Evolutionary conservation across 2,329 filamentous ascomycete species (phyloP).

Genomic region (Akanthomyces dipterigenus): DNA sequence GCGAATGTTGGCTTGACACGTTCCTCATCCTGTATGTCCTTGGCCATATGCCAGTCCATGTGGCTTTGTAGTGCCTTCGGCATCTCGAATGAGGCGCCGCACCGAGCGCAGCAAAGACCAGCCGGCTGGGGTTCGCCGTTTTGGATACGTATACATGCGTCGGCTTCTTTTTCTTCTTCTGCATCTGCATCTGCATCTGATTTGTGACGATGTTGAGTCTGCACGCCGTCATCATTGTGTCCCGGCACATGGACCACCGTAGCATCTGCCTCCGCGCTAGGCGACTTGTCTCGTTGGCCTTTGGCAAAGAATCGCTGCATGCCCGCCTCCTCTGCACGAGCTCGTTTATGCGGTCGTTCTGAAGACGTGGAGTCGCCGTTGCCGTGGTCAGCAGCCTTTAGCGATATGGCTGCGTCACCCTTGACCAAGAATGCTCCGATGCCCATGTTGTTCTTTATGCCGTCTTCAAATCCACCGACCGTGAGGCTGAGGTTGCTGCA

Average conservation of each 20-base stretch:
- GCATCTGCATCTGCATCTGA: slow-evolving; percentile 16
- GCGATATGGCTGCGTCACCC: slow-evolving; percentile 54
- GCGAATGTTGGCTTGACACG: slow-evolving; percentile 42
- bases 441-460: slow-evolving; percentile 72
- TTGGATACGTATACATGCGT: slow-evolving; percentile 26
- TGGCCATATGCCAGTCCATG: slow-evolving; percentile 90
- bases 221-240: slow-evolving; percentile 12
- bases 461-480: slow-evolving; percentile 89
- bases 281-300: slow-evolving; percentile 18
- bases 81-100: slow-evolving; percentile 52
- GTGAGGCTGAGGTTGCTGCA: slow-evolving; percentile 85
- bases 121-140: background rate
- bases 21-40: slow-evolving; percentile 66
- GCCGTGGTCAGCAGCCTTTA: slow-evolving; percentile 18
- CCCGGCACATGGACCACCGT: slow-evolving; percentile 18
- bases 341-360: slow-evolving; percentile 24
- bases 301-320: slow-evolving; percentile 54
- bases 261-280: slow-evolving; percentile 19
- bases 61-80: slow-evolving; percentile 64
- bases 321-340: slow-evolving; percentile 36
- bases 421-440: slow-evolving; percentile 83
- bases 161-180: slow-evolving; percentile 18
- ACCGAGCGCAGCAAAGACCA: slow-evolving; percentile 52
- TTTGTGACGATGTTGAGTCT: background rate
- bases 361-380: slow-evolving; percentile 13